Evolutionary conservation across 768 basidiomycete genomes (phyloP).

Genomic region (Gloeopeniophorella convolvens): DNA sequence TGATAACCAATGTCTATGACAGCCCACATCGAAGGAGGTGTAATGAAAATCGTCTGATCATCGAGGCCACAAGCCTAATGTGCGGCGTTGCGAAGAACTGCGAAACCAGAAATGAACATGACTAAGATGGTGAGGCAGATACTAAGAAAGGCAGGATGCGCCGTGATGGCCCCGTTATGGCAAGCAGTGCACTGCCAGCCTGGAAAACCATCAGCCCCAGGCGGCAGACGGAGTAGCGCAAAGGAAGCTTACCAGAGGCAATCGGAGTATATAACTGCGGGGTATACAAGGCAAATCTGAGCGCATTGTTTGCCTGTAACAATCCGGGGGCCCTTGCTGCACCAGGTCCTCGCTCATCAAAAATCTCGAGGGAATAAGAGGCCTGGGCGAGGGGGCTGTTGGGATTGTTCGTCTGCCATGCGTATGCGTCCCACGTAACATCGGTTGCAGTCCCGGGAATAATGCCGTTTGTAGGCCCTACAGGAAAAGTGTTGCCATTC

Average conservation of each 20-base stretch:
- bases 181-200: constrained; percentile 55
- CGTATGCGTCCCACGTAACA: constrained; percentile 76
- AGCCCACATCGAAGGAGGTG: background rate
- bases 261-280: constrained; percentile 67
- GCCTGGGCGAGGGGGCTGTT: constrained; percentile 66
- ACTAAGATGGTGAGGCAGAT: constrained; percentile 51
- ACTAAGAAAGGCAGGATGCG: constrained; percentile 51
- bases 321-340: constrained; percentile 55
- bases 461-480: constrained; percentile 69
- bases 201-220: constrained; percentile 21
- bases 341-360: constrained; percentile 71
- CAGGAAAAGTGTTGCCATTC: constrained; percentile 86
- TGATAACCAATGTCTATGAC: constrained; percentile 12
- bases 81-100: constrained; percentile 39
- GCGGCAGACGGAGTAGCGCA: background rate
- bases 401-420: constrained; percentile 58
- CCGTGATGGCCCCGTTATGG: constrained; percentile 34
- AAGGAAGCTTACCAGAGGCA: constrained; percentile 37
- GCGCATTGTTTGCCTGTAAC: constrained; percentile 58
- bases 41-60: constrained; percentile 2
- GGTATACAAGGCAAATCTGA: constrained; percentile 81
- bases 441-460: constrained; percentile 64
- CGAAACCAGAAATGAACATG: constrained; percentile 61
- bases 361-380: constrained; percentile 73
- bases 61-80: constrained; percentile 17